Evolutionary conservation across 257 asterid genomes (phyloP).

Genomic region (Coffea canephora): DNA sequence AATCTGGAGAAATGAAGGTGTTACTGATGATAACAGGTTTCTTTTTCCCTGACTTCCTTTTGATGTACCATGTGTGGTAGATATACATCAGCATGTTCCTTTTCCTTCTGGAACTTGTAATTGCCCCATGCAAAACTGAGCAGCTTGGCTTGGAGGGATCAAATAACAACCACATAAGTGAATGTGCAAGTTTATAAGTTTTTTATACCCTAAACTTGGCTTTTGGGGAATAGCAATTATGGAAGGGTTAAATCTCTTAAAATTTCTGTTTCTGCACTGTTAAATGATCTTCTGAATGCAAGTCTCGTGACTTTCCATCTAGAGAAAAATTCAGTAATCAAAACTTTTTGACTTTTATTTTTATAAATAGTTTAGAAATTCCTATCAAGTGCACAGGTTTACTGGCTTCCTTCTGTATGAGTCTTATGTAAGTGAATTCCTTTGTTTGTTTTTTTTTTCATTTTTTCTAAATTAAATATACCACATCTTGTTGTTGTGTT

Average conservation of each 20-base stretch:
- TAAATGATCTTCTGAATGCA: not conserved
- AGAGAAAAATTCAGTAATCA: not conserved
- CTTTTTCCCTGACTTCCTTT: not conserved
- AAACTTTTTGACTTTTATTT: not conserved
- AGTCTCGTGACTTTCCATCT: not conserved
- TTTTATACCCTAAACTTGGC: not conserved
- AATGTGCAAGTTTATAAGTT: not conserved
- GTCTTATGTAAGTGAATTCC: not conserved
- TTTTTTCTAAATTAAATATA: not conserved
- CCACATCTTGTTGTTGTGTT: not conserved
- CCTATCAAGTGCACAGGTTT: not conserved
- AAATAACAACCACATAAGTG: not conserved
- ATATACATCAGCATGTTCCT: not conserved
- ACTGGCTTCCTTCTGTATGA: not conserved
- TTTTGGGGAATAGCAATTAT: not conserved
- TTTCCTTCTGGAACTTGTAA: not conserved
- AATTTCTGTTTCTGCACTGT: not conserved
- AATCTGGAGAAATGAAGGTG: slow-evolving; percentile 87
- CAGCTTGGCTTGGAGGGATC: not conserved
- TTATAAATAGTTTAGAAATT: not conserved
- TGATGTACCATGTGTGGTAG: not conserved
- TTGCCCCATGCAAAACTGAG: not conserved
- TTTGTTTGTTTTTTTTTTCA: not conserved
- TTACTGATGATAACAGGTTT: slow-evolving; percentile 93
- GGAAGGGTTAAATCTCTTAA: not conserved